Conservation (phyloP, 805 yeast species). For the Candida parachauliodes region DNA sequence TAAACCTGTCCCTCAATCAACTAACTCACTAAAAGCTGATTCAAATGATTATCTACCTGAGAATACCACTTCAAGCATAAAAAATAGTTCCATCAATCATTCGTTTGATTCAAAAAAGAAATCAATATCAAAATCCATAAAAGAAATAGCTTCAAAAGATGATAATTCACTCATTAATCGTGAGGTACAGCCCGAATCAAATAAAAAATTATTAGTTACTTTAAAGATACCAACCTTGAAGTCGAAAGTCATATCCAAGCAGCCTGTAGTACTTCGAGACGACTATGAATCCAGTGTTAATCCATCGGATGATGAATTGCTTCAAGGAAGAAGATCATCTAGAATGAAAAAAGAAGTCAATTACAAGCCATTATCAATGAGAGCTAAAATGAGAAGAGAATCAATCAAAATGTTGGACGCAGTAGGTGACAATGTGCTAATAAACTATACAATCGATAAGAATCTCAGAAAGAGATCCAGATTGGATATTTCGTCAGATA, state of each 20-base stretch:
- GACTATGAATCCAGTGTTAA: neutral
- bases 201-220: neutral
- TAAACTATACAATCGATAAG: slow-evolving; percentile 8
- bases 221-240: neutral
- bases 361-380: slow-evolving; percentile 64
- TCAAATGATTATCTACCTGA: slow-evolving; percentile 1
- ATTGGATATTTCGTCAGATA: neutral
- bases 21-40: neutral
- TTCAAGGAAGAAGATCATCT: slow-evolving; percentile 31
- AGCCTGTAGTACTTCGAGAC: too few species aligned
- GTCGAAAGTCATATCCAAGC: neutral
- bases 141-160: neutral
- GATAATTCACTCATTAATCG: too few species aligned
- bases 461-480: slow-evolving; percentile 6
- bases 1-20: too few species aligned
- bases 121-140: neutral
- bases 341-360: slow-evolving; percentile 57
- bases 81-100: neutral
- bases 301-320: neutral
- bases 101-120: too few species aligned
- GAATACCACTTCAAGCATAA: neutral
- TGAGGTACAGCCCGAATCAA: too few species aligned
- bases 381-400: slow-evolving; percentile 67
- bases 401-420: slow-evolving; percentile 61
- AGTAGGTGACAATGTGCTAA: slow-evolving; percentile 34